Evolutionary conservation across 1,139 yeast genomes (phyloP), one percentile per base, ranked within the genome.

Genomic region (Taphrina deformans): DNA sequence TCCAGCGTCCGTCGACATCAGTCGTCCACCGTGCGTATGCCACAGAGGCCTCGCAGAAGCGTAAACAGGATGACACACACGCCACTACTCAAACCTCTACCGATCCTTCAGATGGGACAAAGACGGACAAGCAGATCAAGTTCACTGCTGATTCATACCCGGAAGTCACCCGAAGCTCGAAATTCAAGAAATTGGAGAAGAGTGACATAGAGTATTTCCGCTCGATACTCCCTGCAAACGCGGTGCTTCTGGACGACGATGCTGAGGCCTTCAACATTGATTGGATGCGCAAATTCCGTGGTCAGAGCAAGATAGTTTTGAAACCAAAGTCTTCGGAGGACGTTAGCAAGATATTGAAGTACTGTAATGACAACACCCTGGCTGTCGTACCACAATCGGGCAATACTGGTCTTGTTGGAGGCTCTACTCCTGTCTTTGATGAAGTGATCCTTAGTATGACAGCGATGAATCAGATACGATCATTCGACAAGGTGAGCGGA

Each of bases 311-410:
- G 72, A 76, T 93, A 59, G 92, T 91, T 2, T 80, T 93, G 70
- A 90, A 88, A 74, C 99, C 99, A 44, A 88, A 87, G 72, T 83
- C 89, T 18, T 85, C 91, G 1, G 85, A 87, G 68, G 95, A 93
- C 75, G 87, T 93, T 23, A 81, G 93, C 2, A 73, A 83, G 71
- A 89, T 93, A 69, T 74, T 93, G 72, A 85, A 86, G 74, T 88
- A 90, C 76, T 90, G 97, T 79, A 88, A 89, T 73, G 89, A 86
- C 35, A 78, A 86, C 60, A 83, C 81, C 68, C 78, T 92, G 44
- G 97, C 98, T 0, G 86, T 92, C 55, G 97, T 90, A 5, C 98
- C 99, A 12, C 98, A 93, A 77, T 97, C 98, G 73, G 99, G 99
- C 69, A 92, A 92, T 76, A 92, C 98, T 2, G 97, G 97, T 21